phyloP scores from a whole-genome alignment of 192 early-diverging fungal genomes.

The Backusella parvicylindrica region DNA sequence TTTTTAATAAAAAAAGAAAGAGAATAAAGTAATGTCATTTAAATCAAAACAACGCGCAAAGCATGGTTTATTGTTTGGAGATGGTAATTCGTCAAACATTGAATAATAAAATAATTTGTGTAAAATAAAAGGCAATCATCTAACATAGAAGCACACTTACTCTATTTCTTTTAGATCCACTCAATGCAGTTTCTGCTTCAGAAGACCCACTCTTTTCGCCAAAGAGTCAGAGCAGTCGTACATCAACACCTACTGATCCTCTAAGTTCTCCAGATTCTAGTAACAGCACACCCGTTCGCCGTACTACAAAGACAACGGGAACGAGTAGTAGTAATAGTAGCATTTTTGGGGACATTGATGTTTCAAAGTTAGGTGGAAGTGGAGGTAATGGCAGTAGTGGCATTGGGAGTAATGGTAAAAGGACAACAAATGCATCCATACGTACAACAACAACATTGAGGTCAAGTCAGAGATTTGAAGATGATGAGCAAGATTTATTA shows the following conservation, averaged over 20 bases:
- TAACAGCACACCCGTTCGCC: not conserved
- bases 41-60: slow-evolving; percentile 13
- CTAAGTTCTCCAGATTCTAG: slow-evolving; percentile 4
- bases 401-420: not conserved
- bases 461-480: not conserved
- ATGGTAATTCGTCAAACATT: slow-evolving; percentile 12
- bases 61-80: slow-evolving; percentile 24
- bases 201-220: slow-evolving; percentile 15
- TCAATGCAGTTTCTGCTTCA: slow-evolving; percentile 6
- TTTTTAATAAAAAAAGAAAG: not conserved
- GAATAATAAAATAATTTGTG: not conserved
- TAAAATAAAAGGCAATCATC: not conserved
- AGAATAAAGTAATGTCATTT: not conserved
- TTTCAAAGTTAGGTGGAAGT: slow-evolving; percentile 18
- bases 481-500: slow-evolving; percentile 22
- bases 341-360: slow-evolving; percentile 34
- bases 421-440: not conserved
- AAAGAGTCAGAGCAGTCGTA: not conserved
- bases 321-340: not conserved
- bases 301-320: not conserved
- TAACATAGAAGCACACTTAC: not conserved
- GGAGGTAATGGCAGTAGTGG: not conserved
- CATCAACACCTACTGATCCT: not conserved
- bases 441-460: not conserved
- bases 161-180: slow-evolving; percentile 5